Conservation (phyloP, 768 basidiomycete genomes). For the Tylopilus subfusipes region DNA sequence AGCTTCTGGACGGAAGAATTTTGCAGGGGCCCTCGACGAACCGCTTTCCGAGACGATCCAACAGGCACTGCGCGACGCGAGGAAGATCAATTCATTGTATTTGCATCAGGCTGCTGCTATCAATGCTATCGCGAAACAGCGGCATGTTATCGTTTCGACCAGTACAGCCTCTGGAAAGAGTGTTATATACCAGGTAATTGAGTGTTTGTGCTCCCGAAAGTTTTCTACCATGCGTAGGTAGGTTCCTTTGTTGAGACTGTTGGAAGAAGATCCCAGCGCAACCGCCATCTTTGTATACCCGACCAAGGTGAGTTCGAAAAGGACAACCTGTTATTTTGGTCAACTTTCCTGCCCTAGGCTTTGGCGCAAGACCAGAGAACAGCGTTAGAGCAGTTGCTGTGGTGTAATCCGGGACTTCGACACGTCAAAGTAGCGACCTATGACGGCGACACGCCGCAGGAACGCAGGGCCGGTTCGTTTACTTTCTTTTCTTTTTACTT, state of each 20-base stretch:
- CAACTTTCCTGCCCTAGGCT: conserved; percentile 45
- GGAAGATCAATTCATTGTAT: conserved; percentile 65
- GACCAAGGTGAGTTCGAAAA: conserved; percentile 56
- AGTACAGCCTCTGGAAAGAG: conserved; percentile 90
- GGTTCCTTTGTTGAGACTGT: conserved; percentile 66
- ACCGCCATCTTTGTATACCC: conserved; percentile 87
- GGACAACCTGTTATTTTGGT: neutral
- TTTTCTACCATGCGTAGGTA: conserved; percentile 24
- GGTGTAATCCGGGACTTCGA: conserved; percentile 56
- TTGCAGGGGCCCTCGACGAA: conserved; percentile 45
- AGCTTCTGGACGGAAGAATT: neutral
- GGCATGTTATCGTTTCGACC: conserved; percentile 83
- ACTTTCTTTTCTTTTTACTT: neutral
- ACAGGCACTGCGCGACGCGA: conserved; percentile 52
- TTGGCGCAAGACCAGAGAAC: conserved; percentile 84
- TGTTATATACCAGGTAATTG: conserved; percentile 75
- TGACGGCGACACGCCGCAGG: conserved; percentile 83
- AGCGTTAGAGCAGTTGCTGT: conserved; percentile 65
- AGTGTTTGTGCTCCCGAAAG: neutral
- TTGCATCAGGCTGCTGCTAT: conserved; percentile 71
- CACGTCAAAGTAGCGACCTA: conserved; percentile 70
- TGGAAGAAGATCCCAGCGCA: conserved; percentile 56
- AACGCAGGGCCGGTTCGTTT: conserved; percentile 52
- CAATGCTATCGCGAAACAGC: conserved; percentile 50
- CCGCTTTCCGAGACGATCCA: conserved; percentile 56